These are phyloP conservation scores for Camptophora hylomeconis DNA, from an alignment of 2,329 filamentous ascomycete genomes.

Conservation along the genomic window DNA sequence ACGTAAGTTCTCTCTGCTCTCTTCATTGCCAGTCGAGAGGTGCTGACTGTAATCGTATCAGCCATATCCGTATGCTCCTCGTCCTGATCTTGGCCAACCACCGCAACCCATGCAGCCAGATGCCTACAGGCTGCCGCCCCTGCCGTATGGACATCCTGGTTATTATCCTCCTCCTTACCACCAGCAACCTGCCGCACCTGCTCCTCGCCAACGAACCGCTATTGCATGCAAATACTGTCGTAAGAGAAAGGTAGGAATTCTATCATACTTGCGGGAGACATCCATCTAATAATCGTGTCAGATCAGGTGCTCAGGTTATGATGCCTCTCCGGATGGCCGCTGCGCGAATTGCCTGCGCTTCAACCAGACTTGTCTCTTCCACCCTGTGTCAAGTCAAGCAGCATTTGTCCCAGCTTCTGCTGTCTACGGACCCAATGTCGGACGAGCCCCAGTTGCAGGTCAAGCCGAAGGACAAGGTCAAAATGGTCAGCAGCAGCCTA, in stretches of 20 bases:
- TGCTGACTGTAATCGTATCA: no score
- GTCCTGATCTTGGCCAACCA: slow-evolving; percentile 24
- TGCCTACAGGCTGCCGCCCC: slow-evolving; percentile 30
- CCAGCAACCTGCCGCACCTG: slow-evolving; percentile 29
- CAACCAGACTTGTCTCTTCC: slow-evolving; percentile 66
- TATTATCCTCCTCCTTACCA: slow-evolving; percentile 29
- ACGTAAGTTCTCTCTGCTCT: background rate
- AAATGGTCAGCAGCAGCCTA: slow-evolving; percentile 22
- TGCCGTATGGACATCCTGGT: slow-evolving; percentile 22
- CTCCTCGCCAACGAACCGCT: slow-evolving; percentile 37
- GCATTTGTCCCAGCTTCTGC: slow-evolving; percentile 63
- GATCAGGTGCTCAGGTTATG: slow-evolving; percentile 67
- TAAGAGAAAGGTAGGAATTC: slow-evolving; percentile 34
- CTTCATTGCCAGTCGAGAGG: background rate
- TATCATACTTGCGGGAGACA: slow-evolving; percentile 2
- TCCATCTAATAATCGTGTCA: slow-evolving; percentile 24
- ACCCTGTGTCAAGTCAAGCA: slow-evolving; percentile 59
- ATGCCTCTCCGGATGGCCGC: slow-evolving; percentile 56
- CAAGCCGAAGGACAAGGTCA: slow-evolving; percentile 20
- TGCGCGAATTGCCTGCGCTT: slow-evolving; percentile 63
- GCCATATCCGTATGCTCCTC: slow-evolving; percentile 15
- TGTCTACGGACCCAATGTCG: slow-evolving; percentile 39
- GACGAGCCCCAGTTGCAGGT: slow-evolving; percentile 18
- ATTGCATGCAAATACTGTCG: slow-evolving; percentile 40
- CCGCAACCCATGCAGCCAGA: slow-evolving; percentile 25